A percentile compares a stretch with the other conserved stretches of the same genome.
Conservation (phyloP, 306 rosid genomes). For the Castanea crenata region DNA sequence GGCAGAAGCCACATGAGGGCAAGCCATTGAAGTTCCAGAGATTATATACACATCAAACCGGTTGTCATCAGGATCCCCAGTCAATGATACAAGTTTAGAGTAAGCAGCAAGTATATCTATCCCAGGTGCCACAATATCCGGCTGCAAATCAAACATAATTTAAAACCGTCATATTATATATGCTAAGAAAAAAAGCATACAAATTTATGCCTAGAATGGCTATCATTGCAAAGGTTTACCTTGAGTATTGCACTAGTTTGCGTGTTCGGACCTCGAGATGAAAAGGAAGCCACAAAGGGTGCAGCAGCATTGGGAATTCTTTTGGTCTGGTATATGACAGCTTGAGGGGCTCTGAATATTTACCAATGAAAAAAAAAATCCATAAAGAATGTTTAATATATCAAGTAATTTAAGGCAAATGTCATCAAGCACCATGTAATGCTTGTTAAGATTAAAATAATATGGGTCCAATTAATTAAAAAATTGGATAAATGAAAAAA, state of each 20-base stretch:
- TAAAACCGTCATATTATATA: too few species aligned
- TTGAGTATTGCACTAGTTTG: slow-evolving; percentile 55
- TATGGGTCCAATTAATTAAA: too few species aligned
- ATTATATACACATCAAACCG: slow-evolving; percentile 41
- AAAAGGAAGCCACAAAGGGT: slow-evolving; percentile 65
- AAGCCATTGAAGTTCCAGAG: slow-evolving; percentile 87
- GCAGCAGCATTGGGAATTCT: slow-evolving; percentile 22
- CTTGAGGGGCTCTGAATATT: slow-evolving; percentile 47
- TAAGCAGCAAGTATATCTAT: slow-evolving; percentile 67
- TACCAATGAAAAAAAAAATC: too few species aligned
- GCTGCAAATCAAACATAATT: slow-evolving; percentile 33
- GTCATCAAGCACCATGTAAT: too few species aligned
- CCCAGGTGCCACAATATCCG: slow-evolving; percentile 84
- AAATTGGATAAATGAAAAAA: too few species aligned
- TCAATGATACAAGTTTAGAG: slow-evolving; percentile 38
- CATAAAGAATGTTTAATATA: too few species aligned
- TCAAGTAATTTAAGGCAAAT: too few species aligned
- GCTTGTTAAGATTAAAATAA: too few species aligned
- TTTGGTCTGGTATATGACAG: slow-evolving; percentile 47
- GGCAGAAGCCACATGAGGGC: slow-evolving; percentile 68
- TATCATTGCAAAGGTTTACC: slow-evolving; percentile 26
- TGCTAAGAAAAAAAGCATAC: too few species aligned
- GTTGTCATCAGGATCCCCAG: slow-evolving; percentile 39
- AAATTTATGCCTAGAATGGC: too few species aligned
- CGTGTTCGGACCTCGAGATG: slow-evolving; percentile 66